Evolutionary conservation across 495 filamentous ascomycete species (phyloP), one percentile per base, ranked within the genome.

Genomic region (Terfezia boudieri): DNA sequence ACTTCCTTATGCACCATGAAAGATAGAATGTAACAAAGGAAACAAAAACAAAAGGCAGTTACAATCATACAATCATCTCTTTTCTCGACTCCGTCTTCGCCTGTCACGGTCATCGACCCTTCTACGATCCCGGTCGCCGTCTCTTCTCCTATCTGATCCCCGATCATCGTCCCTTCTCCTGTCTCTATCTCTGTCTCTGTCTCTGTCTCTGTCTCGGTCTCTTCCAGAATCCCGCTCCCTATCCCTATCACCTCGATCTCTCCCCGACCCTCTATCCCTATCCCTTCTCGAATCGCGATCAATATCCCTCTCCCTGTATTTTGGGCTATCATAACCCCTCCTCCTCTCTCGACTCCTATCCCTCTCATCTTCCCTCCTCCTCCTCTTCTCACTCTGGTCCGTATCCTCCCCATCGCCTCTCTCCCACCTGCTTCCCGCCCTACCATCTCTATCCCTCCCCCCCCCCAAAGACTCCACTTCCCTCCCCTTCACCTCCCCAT

Each of bases 341-440:
- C 60, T 50, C 35, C 60, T 50, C 12, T 57, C 53, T 32, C 52
- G 37, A 48, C 66, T 61, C 52, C 51, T 59, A 22, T 55, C 51
- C 20, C 57, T 53, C 9, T 67, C 60, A 55, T 56, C 52, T 26
- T 62, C 56, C 41, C 57, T 43, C 20, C 58, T 58, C 9, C 62
- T 57, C 32, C 62, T 56, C 8, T 56, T 22, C 35, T 57, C 51
- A 54, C 61, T 58, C 20, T 57, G 55, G 32, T 58, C 58, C 32
- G 61, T 58, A 55, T 69, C 57, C 10, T 58, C 67, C 57, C 62
- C 65, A 57, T 48, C 67, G 59, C 56, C 72, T 66, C 37, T 63
- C 52, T 65, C 62, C 49, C 53, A 55, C 16, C 73, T 71, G 51
- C 67, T 71, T 61, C 67, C 74, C 51, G 71, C 72, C 36, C 57